Percentiles rank a stretch among this genome's conserved stretches.
phyloP scores from a whole-genome alignment of 2,329 filamentous ascomycete genomes.

The Rhinocladiella similis region DNA sequence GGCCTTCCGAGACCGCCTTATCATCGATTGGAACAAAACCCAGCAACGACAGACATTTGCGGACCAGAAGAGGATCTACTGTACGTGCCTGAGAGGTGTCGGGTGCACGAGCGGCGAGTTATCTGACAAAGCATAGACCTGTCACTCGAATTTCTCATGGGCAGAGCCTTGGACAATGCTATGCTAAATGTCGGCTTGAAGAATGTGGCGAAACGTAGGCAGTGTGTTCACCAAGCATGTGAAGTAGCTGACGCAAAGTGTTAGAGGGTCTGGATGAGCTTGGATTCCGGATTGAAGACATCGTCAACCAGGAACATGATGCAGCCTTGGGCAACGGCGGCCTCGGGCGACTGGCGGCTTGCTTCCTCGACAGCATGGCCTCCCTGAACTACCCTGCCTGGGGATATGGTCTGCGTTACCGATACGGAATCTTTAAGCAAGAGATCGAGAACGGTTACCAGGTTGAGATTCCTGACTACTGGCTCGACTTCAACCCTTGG shows the following conservation, averaged over 20 bases:
- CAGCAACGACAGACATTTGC: slow-evolving; percentile 91
- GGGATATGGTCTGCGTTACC: slow-evolving; percentile 94
- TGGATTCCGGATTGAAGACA: slow-evolving; percentile 94
- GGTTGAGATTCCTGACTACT: slow-evolving; percentile 97
- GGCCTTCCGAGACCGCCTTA: slow-evolving; percentile 87
- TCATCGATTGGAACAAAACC: slow-evolving; percentile 97
- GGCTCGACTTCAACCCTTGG: slow-evolving; percentile 99
- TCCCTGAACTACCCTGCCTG: slow-evolving; percentile 94
- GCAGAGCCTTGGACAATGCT: slow-evolving; percentile 92
- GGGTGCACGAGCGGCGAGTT: neutral
- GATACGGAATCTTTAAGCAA: slow-evolving; percentile 99
- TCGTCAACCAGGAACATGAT: slow-evolving; percentile 92
- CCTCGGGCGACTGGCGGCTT: slow-evolving; percentile 89
- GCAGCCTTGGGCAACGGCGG: slow-evolving; percentile 95
- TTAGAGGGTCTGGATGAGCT: slow-evolving; percentile 81
- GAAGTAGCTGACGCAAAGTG: slow-evolving; percentile 26
- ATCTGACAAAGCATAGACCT: slow-evolving; percentile 58
- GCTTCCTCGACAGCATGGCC: slow-evolving; percentile 94
- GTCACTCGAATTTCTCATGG: slow-evolving; percentile 97
- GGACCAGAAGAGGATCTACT: slow-evolving; percentile 94
- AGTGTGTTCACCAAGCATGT: slow-evolving; percentile 12
- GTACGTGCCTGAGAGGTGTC: slow-evolving; percentile 41
- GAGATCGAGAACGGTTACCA: slow-evolving; percentile 98
- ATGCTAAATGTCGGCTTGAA: slow-evolving; percentile 96
- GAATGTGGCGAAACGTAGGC: slow-evolving; percentile 73